Evolutionary conservation across 139 green algal species (phyloP), one percentile per base, ranked within the genome.

Genomic region (Deuterostichococcus epilithicus): DNA sequence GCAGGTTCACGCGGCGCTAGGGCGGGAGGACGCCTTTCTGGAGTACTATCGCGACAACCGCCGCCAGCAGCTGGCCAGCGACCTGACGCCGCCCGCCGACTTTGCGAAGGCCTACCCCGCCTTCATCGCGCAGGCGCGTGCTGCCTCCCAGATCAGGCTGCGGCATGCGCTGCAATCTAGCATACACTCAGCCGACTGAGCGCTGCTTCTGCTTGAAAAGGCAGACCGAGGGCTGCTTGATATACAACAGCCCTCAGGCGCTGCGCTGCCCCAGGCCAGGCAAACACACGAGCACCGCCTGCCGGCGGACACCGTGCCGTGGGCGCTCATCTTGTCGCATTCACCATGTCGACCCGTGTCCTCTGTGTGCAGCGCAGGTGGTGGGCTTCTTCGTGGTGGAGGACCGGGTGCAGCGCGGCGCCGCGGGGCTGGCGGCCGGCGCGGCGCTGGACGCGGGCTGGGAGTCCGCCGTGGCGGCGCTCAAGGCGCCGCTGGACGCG

Each of bases 331-430:
- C n/a, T n/a, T n/a, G n/a, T n/a, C n/a, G n/a, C n/a, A n/a, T n/a
- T n/a, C n/a, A n/a, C n/a, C n/a, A n/a, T n/a, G n/a, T n/a, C n/a
- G n/a, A n/a, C n/a, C n/a, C n/a, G n/a, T n/a, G n/a, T n/a, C 36
- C 44, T 1, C n/a, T n/a, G n/a, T n/a, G n/a, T n/a, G n/a, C 1
- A 20, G 3, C 47, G 33, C 85, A 92, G 87, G 76, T 94, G 5
- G 75, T 81, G 28, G 91, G 91, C 2, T 95, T 91, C 80, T 95
- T 95, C 74, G 73, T 94, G 45, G 79, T 95, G 28, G 91, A 95
- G 80, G 86, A 90, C 10, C 81, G 82, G 8, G 87, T 95, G 58
- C 68, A 80, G 76, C 73, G 80, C 23, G 34, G 75, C 70, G 45
- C 28, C 32, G 70, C 35, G 3, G 77, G 70, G 4, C 23, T 72